Conservation (phyloP, 1,284 basidiomycete genomes). For the Hymenochaete sp. region DNA sequence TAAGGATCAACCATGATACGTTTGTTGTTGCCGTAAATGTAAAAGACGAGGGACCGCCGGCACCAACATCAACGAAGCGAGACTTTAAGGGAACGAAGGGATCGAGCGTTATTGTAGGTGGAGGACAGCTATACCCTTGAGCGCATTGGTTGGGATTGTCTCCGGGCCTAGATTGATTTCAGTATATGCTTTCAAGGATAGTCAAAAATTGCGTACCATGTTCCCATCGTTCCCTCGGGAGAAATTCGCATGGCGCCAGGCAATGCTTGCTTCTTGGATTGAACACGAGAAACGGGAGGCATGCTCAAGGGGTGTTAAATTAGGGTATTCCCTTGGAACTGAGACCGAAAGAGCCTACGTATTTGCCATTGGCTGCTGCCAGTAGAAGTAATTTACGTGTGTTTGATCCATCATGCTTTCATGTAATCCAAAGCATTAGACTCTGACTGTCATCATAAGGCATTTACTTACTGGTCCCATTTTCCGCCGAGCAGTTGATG, state of each 20-base stretch:
- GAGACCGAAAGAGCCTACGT: constrained; percentile 30
- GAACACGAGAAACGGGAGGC: constrained; percentile 48
- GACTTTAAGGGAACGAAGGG: constrained; percentile 43
- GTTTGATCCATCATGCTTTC: constrained; percentile 62
- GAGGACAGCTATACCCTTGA: constrained; percentile 40
- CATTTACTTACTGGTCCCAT: constrained; percentile 43
- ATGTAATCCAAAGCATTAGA: background rate
- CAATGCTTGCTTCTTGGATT: constrained; percentile 46
- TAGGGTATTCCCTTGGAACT: background rate
- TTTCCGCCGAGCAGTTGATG: constrained; percentile 53
- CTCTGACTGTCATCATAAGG: background rate
- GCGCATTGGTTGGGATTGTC: constrained; percentile 51
- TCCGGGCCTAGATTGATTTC: constrained; percentile 42
- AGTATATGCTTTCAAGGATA: background rate
- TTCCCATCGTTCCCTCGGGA: constrained; percentile 49
- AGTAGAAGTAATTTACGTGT: constrained; percentile 56
- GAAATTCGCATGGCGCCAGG: constrained; percentile 53
- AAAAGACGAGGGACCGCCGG: constrained; percentile 52
- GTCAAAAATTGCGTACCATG: constrained; percentile 36
- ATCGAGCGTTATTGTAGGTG: constrained; percentile 44
- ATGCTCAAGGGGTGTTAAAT: constrained; percentile 30
- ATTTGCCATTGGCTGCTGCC: constrained; percentile 61
- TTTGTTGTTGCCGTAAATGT: constrained; percentile 44
- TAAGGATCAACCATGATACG: constrained; percentile 46
- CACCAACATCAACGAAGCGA: constrained; percentile 51